phyloP scores from a whole-genome alignment of 208 protist species.

The Trypanosoma avium region DNA sequence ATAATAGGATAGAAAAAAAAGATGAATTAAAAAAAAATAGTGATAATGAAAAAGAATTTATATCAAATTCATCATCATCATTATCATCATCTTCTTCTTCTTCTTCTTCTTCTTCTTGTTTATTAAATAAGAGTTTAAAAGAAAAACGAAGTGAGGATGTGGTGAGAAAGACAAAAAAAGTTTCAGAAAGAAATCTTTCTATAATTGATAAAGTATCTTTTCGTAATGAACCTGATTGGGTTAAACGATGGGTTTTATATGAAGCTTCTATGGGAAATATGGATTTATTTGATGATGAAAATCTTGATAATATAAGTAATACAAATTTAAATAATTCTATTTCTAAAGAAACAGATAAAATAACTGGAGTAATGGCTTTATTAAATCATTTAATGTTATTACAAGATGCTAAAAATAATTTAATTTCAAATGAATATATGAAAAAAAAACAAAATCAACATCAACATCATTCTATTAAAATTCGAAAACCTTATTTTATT shows the following conservation, averaged over 20 bases:
- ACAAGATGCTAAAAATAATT: conserved; percentile 21
- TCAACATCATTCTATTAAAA: neutral
- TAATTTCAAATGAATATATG: neutral
- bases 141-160: neutral
- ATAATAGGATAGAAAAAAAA: too few species aligned
- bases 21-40: too few species aligned
- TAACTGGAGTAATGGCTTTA: conserved; percentile 26
- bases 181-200: neutral
- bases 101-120: neutral
- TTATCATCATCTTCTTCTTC: too few species aligned
- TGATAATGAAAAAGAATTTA: too few species aligned
- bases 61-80: too few species aligned
- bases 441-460: neutral
- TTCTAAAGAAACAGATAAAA: conserved; percentile 7
- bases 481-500: neutral
- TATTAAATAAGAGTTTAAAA: neutral
- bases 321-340: neutral
- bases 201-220: neutral
- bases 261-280: conserved; percentile 88
- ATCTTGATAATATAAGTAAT: neutral
- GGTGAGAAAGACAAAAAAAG: neutral
- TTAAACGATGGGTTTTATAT: conserved; percentile 82
- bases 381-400: conserved; percentile 41
- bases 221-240: conserved; percentile 58
- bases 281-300: conserved; percentile 40